Evolutionary conservation across 2,329 filamentous ascomycete genomes (phyloP).

Genomic region (Colletotrichum sp.): DNA sequence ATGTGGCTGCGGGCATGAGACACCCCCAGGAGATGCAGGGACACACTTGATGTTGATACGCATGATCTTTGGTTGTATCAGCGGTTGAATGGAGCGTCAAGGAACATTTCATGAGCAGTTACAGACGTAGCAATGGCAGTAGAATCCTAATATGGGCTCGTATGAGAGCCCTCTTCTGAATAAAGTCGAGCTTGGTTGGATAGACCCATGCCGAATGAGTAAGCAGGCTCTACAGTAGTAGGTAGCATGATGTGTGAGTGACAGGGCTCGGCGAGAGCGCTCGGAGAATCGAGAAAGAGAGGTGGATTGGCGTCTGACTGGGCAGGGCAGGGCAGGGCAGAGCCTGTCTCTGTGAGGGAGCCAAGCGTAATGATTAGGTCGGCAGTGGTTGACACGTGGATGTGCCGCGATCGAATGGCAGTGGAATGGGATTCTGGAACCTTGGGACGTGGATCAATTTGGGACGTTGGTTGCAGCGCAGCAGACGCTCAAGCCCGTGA

Average conservation of each 20-base stretch:
- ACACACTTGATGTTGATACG: neutral
- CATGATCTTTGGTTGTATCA: neutral
- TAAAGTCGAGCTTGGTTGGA: neutral
- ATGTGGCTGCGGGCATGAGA: neutral
- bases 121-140: neutral
- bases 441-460: neutral
- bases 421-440: neutral
- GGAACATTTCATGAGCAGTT: neutral
- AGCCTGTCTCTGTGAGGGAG: neutral
- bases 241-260: neutral
- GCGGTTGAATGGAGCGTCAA: neutral
- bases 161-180: neutral
- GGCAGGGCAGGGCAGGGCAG: neutral
- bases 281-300: neutral
- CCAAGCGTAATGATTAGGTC: neutral
- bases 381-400: constrained; percentile 11
- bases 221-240: neutral
- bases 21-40: neutral
- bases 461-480: neutral
- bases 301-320: neutral
- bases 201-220: neutral
- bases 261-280: neutral
- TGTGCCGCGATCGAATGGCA: neutral
- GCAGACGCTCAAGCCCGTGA: neutral
- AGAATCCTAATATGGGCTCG: neutral